Base-by-base conservation (phyloP, 2,329 filamentous ascomycete species). In the Hypoxylon sp. region DNA sequence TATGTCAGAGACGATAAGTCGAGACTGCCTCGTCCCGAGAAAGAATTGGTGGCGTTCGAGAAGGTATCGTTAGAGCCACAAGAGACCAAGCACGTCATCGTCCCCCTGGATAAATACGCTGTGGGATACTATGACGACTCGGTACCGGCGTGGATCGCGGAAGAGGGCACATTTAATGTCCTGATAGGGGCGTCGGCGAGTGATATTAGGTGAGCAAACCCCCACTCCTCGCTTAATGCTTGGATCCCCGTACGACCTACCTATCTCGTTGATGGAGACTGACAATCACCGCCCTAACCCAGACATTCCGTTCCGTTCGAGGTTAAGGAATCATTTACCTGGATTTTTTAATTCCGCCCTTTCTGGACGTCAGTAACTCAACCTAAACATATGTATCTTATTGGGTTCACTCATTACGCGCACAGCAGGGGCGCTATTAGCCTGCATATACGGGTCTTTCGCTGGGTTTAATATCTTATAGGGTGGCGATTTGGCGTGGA, bases 11-110 rank as follows among this genome's bases (percentile, higher is more conserved):
- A 91, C 62, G 82, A 87, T 54, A 87, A 87, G 76, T 88, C 88
- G 1, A 81, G 85, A 9, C 81, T 93, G n/a, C 86, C 87, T 0
- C 82, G 91, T 22, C 91, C 91, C 0, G 86, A 89, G 72, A 92
- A 93, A 79, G 91, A 93, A 78, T 82, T 93, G 0, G 88, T 89
- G 35, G 90, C 89, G 0, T 93, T 93, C 74, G 86, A 86, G 64
- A 92, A 92, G 78, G 84, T 91, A 0, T 83, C 80, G 54, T 78
- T 93, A 2, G 82, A 86, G 48, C 81, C 85, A 1, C 88, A 87
- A 3, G 85, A 87, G 80, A 87, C 85, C 0, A 84, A 80, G 70
- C 84, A 86, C 65, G 76, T 87, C 35, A 78, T 80, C 9, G 78
- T 87, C 3, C 70, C 73, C 14, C 71, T 87, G 9, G 84, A 86